Evolutionary conservation across 257 asterid genomes (phyloP), one percentile per base, ranked within the genome.

Genomic region (Solanum corneliomulleri): DNA sequence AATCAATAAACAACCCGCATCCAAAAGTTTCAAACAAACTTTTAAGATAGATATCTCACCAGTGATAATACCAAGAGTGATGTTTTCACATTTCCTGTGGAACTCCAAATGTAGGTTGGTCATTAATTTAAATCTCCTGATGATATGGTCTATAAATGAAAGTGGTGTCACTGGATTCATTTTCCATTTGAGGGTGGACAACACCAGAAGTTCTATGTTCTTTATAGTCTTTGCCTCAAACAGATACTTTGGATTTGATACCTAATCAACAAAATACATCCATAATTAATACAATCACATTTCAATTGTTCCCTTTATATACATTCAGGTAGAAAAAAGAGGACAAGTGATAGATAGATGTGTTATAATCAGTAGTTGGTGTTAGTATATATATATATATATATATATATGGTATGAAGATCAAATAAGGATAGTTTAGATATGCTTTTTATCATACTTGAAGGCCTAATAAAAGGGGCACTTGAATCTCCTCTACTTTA

Each of bases 401-500:
- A 33, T 33, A 33, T 33, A 33, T 33, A 33, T 33, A 33, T 33
- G 4, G 15, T 44, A 44, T 44, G 49, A 11, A 44, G 49, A 44
- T 44, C 49, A 44, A 44, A 44, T 44, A 14, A 44, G 49, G 49
- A 44, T 11, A 44, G 5, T 11, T 39, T 44, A 44, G 15, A 44
- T 44, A 44, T 44, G 49, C 5, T 11, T 44, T 44, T 44, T 44
- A 45, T 45, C 16, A 45, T 91, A 95, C 99, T 89, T 95, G 98
- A 39, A 95, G 89, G 89, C 95, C 98, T 49, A 95, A 86, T 11
- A 95, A 87, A 75, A 94, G 92, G 21, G 98, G 97, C 80, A 93
- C 97, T 88, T 94, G 96, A 86, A 93, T 93, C 88, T 97, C 98
- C 91, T 97, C 99, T 89, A 97, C 92, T 87, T 97, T 97, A 0